Percentiles rank a stretch among this genome's conserved stretches.
Conservation (phyloP, 2,329 filamentous ascomycete genomes). For the Didymosphaeria variabile region DNA sequence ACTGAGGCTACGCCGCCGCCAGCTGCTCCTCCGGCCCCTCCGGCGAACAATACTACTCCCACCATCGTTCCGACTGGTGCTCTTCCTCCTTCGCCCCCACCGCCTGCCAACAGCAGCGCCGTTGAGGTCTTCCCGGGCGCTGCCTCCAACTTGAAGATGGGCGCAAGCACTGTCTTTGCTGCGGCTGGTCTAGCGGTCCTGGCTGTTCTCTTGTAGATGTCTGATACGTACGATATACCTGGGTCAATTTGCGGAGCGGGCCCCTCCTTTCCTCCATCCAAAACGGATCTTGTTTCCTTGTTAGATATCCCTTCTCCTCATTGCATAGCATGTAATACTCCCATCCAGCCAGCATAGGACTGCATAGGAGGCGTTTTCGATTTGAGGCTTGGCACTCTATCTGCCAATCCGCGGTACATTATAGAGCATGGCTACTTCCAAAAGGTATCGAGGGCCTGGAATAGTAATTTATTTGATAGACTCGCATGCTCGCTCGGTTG, state of each 20-base stretch:
- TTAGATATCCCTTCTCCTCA: constrained; percentile 24
- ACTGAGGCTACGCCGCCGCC: constrained; percentile 24
- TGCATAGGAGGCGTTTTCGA: constrained; percentile 21
- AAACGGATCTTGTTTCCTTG: constrained; percentile 15
- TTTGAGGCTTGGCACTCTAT: constrained; percentile 15
- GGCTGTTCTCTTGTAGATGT: constrained; percentile 33
- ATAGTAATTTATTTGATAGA: constrained; percentile 10
- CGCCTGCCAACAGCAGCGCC: constrained; percentile 35
- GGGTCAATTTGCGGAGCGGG: constrained; percentile 19
- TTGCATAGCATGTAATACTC: constrained; percentile 19
- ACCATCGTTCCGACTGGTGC: constrained; percentile 1
- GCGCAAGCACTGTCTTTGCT: constrained; percentile 30
- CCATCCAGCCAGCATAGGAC: constrained; percentile 9
- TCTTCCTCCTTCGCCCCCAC: constrained; percentile 13
- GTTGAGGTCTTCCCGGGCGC: constrained; percentile 35
- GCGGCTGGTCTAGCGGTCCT: constrained; percentile 30
- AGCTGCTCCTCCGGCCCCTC: constrained; percentile 15
- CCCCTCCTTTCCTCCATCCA: constrained; percentile 21
- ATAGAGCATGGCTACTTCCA: background rate
- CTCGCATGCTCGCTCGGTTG: background rate
- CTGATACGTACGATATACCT: constrained; percentile 14
- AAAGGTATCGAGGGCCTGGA: background rate
- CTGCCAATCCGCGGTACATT: constrained; percentile 3
- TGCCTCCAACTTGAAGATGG: constrained; percentile 27
- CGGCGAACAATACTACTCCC: constrained; percentile 18